These are phyloP conservation scores for Phytopythium ostracodes DNA, from an alignment of 352 stramenopile genomes.

Conservation along the genomic window DNA sequence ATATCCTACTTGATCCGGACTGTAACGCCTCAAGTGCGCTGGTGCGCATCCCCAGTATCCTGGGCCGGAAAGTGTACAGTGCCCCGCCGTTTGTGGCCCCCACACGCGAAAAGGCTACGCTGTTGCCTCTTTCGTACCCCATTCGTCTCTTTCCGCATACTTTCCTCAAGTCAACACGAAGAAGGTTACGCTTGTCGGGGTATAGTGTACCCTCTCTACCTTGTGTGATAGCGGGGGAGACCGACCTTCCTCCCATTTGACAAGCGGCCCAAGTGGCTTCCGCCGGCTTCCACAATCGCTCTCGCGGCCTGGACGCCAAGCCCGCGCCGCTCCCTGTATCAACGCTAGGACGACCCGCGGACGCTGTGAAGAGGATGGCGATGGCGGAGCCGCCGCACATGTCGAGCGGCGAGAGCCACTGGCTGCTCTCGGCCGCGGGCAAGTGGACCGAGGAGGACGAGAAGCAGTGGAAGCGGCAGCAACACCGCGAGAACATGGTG, in stretches of 20 bases:
- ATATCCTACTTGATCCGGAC: not conserved
- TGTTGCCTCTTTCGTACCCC: no score
- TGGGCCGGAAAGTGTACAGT: conserved; percentile 2
- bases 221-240: no score
- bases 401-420: conserved; percentile 30
- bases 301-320: not conserved
- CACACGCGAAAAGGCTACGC: not conserved
- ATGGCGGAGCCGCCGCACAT: conserved; percentile 18
- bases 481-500: conserved; percentile 49
- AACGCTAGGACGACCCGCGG: not conserved
- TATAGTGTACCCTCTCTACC: no score
- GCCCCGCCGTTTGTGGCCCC: not conserved
- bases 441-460: conserved; percentile 45
- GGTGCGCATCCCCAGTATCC: conserved; percentile 2
- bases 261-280: not conserved
- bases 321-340: not conserved
- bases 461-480: conserved; percentile 45
- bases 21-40: not conserved
- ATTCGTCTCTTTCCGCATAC: not conserved
- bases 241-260: no score
- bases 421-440: conserved; percentile 35
- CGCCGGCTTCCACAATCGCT: not conserved
- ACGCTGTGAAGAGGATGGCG: not conserved
- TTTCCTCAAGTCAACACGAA: not conserved
- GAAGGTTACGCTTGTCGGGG: no score